phyloP scores from a whole-genome alignment of 2,329 filamentous ascomycete genomes.

The Colletotrichum trifolii region DNA sequence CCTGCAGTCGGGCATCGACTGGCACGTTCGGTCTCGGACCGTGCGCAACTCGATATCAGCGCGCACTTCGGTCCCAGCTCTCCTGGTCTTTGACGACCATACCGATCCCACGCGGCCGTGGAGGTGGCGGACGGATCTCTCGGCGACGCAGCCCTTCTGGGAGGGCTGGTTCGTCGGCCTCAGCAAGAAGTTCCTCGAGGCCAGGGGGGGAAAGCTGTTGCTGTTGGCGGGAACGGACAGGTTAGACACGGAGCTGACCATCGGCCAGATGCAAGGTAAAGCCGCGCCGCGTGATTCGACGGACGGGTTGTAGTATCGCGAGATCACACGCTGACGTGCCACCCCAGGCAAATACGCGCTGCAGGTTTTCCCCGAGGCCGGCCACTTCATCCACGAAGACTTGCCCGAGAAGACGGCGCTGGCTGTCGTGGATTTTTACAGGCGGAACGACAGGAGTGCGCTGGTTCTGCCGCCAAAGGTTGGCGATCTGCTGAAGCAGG shows the following conservation, averaged over 20 bases:
- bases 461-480: slow-evolving; percentile 94
- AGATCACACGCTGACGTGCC: too few species aligned
- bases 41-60: slow-evolving; percentile 87
- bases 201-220: slow-evolving; percentile 84
- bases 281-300: too few species aligned
- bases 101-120: slow-evolving; percentile 62
- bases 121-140: slow-evolving; percentile 88
- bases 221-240: slow-evolving; percentile 90
- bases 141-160: slow-evolving; percentile 89
- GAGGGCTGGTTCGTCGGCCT: slow-evolving; percentile 92
- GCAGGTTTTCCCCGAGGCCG: slow-evolving; percentile 92
- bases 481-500: slow-evolving; percentile 74
- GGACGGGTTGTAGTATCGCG: too few species aligned
- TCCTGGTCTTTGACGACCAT: slow-evolving; percentile 67
- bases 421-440: slow-evolving; percentile 89
- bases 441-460: slow-evolving; percentile 86
- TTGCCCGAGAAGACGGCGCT: slow-evolving; percentile 89
- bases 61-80: slow-evolving; percentile 83
- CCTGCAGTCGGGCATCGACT: slow-evolving; percentile 84
- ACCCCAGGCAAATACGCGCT: slow-evolving; percentile 86
- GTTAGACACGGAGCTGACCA: slow-evolving; percentile 90
- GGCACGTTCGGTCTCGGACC: slow-evolving; percentile 91
- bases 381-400: slow-evolving; percentile 97
- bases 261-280: slow-evolving; percentile 94
- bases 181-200: slow-evolving; percentile 86